Evolutionary conservation across 805 yeast species (phyloP).

Genomic region (Ogataea henricii): DNA sequence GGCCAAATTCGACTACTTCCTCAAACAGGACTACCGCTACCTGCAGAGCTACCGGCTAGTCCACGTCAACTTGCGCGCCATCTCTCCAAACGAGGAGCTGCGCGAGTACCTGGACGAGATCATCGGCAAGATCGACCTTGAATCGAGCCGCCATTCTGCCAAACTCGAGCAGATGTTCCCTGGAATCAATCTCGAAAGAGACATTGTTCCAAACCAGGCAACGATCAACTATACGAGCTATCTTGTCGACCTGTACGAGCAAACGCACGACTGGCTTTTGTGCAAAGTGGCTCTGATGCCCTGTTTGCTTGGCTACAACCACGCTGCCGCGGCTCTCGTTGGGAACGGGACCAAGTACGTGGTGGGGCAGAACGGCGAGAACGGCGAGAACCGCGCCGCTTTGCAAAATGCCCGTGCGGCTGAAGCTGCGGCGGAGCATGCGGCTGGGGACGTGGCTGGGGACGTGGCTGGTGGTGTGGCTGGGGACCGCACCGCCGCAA

Average conservation of each 20-base stretch:
- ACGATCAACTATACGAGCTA: conserved; percentile 63
- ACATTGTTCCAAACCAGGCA: conserved; percentile 54
- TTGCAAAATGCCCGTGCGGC: conserved; percentile 1
- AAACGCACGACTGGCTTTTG: conserved; percentile 60
- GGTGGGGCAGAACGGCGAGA: conserved; percentile 13
- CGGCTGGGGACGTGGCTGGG: too few relatives aligned
- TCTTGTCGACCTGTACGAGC: conserved; percentile 52
- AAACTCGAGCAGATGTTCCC: conserved; percentile 47
- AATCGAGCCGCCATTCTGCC: conserved; percentile 55
- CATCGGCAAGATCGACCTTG: conserved; percentile 53
- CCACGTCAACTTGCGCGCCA: conserved; percentile 62
- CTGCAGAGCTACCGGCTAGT: conserved; percentile 67
- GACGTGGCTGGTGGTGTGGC: conserved; percentile 29
- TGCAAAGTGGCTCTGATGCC: conserved; percentile 72
- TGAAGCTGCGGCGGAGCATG: conserved; percentile 10
- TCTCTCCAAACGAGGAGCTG: conserved; percentile 56
- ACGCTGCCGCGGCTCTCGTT: conserved; percentile 40
- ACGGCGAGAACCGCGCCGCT: conserved; percentile 22
- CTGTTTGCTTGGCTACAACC: conserved; percentile 70
- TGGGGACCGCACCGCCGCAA: conserved; percentile 4
- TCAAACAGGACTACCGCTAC: conserved; percentile 70
- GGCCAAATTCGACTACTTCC: conserved; percentile 45
- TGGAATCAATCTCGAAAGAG: conserved; percentile 43
- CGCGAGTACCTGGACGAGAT: conserved; percentile 53
- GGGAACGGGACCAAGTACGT: conserved; percentile 10